These are phyloP conservation scores for Aspergillus uvarum DNA, from an alignment of 2,329 filamentous ascomycete genomes.

Conservation along the genomic window DNA sequence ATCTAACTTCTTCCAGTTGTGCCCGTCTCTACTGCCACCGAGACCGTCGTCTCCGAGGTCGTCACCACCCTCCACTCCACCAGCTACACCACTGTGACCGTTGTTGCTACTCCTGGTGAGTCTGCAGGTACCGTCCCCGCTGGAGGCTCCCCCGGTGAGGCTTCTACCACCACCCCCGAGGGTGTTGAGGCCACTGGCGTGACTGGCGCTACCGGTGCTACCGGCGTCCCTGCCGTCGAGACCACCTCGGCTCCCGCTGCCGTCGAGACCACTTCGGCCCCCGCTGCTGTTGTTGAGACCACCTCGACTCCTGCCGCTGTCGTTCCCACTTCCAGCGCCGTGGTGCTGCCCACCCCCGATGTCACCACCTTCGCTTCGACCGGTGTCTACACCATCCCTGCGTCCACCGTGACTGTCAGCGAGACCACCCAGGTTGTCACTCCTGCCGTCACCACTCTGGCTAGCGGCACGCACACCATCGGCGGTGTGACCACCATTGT, in stretches of 20 bases:
- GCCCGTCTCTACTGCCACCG: conserved; percentile 27
- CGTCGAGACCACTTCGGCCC: conserved; percentile 7
- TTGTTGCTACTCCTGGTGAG: conserved; percentile 27
- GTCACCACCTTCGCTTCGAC: conserved; percentile 61
- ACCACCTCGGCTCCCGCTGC: conserved; percentile 3
- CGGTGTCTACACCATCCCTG: conserved; percentile 73
- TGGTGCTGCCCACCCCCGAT: conserved; percentile 48
- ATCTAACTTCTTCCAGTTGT: conserved; percentile 39
- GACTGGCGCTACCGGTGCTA: neutral
- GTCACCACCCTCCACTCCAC: conserved; percentile 41
- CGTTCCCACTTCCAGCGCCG: conserved; percentile 26
- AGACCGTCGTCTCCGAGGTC: conserved; percentile 25
- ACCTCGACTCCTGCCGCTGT: conserved; percentile 12
- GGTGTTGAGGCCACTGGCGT: conserved; percentile 9
- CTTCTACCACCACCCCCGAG: conserved; percentile 11
- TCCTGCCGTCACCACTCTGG: conserved; percentile 60
- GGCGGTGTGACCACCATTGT: conserved; percentile 74
- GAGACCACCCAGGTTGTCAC: conserved; percentile 67
- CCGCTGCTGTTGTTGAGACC: conserved; percentile 8
- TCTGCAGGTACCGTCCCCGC: neutral
- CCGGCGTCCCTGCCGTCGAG: conserved; percentile 3
- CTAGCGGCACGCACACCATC: conserved; percentile 65
- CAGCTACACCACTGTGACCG: conserved; percentile 40
- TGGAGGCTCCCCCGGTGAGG: conserved; percentile 5
- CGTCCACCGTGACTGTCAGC: conserved; percentile 67